Percentiles rank a stretch among this genome's conserved stretches.
phyloP scores from a whole-genome alignment of 495 filamentous ascomycete genomes.

The Astrothelium subdiscretum region DNA sequence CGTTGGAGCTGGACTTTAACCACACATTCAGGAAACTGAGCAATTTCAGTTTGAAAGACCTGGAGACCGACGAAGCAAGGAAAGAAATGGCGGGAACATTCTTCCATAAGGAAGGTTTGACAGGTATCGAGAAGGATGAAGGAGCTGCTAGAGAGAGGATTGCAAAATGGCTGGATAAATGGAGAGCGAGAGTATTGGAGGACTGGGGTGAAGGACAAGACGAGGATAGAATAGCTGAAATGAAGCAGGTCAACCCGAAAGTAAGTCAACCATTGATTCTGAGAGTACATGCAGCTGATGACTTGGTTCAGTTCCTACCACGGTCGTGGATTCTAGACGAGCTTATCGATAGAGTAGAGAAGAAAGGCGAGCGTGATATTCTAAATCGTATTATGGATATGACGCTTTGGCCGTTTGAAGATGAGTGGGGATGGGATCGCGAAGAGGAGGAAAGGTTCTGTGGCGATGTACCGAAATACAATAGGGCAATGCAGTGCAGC shows the following conservation, averaged over 20 bases:
- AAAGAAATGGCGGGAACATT: constrained; percentile 50
- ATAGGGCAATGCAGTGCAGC: constrained; percentile 80
- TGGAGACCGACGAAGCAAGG: constrained; percentile 50
- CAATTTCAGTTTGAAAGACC: constrained; percentile 39
- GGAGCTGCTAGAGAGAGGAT: constrained; percentile 52
- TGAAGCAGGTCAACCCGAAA: constrained; percentile 82
- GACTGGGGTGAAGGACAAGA: constrained; percentile 57
- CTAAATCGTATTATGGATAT: constrained; percentile 65
- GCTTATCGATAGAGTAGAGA: constrained; percentile 76
- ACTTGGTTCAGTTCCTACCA: constrained; percentile 52
- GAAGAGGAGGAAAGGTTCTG: constrained; percentile 75
- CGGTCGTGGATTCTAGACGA: constrained; percentile 89
- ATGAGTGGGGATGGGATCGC: constrained; percentile 57
- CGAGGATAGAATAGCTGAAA: constrained; percentile 48
- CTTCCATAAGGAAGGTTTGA: constrained; percentile 56
- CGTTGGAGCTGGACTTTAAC: constrained; percentile 76
- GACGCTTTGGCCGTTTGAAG: constrained; percentile 71
- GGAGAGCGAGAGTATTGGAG: constrained; percentile 53
- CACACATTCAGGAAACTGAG: constrained; percentile 77
- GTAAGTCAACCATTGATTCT: constrained; percentile 23
- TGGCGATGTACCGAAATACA: constrained; percentile 68
- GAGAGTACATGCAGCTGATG: neutral
- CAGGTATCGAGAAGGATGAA: constrained; percentile 42
- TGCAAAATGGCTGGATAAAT: constrained; percentile 63
- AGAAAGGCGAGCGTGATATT: constrained; percentile 67